A percentile compares a stretch with the other conserved stretches of the same genome.
These are phyloP conservation scores for Triticum turgidum DNA, from an alignment of 176 grass and related monocot genomes.

Conservation along the genomic window DNA sequence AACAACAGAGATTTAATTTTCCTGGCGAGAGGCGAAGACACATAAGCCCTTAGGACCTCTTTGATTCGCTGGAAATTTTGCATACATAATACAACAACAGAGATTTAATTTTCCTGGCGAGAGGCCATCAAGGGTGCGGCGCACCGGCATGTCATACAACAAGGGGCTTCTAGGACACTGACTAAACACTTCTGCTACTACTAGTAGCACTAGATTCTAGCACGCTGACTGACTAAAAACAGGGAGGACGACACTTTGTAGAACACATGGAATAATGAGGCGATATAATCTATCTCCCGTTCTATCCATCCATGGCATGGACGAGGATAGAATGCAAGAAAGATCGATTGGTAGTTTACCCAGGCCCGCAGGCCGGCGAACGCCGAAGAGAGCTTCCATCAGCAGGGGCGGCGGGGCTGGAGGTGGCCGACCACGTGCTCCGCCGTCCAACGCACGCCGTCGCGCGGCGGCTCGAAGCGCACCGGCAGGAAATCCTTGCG, in stretches of 20 bases:
- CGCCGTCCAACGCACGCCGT: constrained; percentile 11
- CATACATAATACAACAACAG: not conserved
- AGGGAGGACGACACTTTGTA: not conserved
- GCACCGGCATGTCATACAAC: not conserved
- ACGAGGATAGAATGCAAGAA: constrained; percentile 32
- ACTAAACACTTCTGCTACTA: not conserved
- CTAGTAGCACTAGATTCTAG: too few species aligned
- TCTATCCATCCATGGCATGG: constrained; percentile 50
- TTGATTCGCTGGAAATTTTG: not conserved
- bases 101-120: not conserved
- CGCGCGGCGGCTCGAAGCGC: constrained; percentile 38
- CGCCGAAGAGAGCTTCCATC: not conserved
- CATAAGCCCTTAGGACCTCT: not conserved
- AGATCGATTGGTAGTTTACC: not conserved
- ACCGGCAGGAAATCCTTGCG: constrained; percentile 42
- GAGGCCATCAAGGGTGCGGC: not conserved
- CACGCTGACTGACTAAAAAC: not conserved
- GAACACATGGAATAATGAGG: not conserved
- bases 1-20: not conserved
- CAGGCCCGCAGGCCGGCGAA: too few species aligned
- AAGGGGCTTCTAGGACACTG: not conserved
- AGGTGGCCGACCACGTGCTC: constrained; percentile 22
- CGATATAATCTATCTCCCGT: constrained; percentile 46
- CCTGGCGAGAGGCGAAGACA: not conserved
- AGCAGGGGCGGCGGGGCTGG: not conserved